Conservation (phyloP, 2,329 filamentous ascomycete genomes). For the Pyrenochaeta sp. region DNA sequence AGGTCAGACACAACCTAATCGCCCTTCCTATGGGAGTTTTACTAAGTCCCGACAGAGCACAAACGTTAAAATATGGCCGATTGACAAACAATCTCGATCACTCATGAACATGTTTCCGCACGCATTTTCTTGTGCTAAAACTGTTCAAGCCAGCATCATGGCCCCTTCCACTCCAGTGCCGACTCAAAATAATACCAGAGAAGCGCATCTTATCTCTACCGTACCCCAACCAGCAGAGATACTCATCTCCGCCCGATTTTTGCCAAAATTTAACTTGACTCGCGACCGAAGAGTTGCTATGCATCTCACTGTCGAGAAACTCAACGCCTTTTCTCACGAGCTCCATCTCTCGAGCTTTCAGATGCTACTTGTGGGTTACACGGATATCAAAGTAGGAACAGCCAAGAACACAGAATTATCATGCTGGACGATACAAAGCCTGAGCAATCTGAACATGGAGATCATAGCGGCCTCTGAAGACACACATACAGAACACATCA, state of each 20-base stretch:
- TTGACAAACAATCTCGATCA: conserved; percentile 6
- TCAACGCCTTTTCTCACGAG: conserved; percentile 4
- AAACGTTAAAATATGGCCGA: conserved; percentile 12
- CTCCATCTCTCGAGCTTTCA: conserved; percentile 24
- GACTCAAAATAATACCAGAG: neutral
- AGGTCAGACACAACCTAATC: neutral
- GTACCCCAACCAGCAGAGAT: conserved; percentile 1
- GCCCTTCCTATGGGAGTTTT: too few relatives aligned
- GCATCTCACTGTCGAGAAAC: conserved; percentile 10
- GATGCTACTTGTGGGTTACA: conserved; percentile 21
- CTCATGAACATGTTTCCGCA: neutral
- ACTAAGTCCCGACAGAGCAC: conserved; percentile 7
- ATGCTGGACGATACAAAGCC: conserved; percentile 22
- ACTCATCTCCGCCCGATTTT: conserved; percentile 9
- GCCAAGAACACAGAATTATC: conserved; percentile 8
- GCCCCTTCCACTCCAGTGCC: conserved; percentile 1
- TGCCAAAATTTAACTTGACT: conserved; percentile 7
- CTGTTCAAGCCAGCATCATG: neutral
- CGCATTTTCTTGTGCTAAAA: conserved; percentile 3
- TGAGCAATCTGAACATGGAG: conserved; percentile 15
- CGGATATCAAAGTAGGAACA: conserved; percentile 13
- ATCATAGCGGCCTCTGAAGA: conserved; percentile 4
- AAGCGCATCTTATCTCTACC: conserved; percentile 1
- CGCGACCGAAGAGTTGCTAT: conserved; percentile 8
- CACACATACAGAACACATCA: conserved; percentile 1